Conservation (phyloP, 108 stramenopile genomes). For the Heterococcus sp. region DNA sequence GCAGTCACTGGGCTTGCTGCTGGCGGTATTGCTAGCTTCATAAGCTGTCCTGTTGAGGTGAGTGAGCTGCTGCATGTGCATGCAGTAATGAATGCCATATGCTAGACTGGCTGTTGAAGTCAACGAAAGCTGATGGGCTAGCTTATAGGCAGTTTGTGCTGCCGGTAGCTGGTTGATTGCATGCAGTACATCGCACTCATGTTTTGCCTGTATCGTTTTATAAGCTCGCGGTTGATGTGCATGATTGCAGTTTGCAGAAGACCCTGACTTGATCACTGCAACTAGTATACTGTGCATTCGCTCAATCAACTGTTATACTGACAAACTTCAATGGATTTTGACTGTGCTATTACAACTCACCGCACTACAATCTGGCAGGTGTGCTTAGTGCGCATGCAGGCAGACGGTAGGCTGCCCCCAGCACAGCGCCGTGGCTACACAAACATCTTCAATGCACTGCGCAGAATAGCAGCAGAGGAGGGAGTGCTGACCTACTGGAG, state of each 20-base stretch:
- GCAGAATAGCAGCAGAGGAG: constrained; percentile 49
- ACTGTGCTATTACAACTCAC: no score
- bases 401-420: constrained; percentile 34
- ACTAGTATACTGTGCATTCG: no score
- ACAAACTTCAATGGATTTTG: no score
- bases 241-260: no score
- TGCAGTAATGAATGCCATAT: neutral
- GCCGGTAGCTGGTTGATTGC: no score
- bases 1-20: constrained; percentile 28
- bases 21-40: constrained; percentile 47
- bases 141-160: neutral
- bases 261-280: no score
- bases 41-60: constrained; percentile 52
- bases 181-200: no score
- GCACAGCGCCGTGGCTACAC: constrained; percentile 51
- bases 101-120: neutral
- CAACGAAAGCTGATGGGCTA: neutral
- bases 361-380: constrained; percentile 11
- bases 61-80: neutral
- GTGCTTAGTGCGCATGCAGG: constrained; percentile 54
- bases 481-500: constrained; percentile 52
- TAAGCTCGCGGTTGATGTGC: no score
- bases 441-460: constrained; percentile 44
- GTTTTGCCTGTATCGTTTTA: no score
- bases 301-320: no score